Percentiles rank a stretch among this genome's conserved stretches.
Conservation (phyloP, 2,329 filamentous ascomycete species). For the Sphaerulina populicola region DNA sequence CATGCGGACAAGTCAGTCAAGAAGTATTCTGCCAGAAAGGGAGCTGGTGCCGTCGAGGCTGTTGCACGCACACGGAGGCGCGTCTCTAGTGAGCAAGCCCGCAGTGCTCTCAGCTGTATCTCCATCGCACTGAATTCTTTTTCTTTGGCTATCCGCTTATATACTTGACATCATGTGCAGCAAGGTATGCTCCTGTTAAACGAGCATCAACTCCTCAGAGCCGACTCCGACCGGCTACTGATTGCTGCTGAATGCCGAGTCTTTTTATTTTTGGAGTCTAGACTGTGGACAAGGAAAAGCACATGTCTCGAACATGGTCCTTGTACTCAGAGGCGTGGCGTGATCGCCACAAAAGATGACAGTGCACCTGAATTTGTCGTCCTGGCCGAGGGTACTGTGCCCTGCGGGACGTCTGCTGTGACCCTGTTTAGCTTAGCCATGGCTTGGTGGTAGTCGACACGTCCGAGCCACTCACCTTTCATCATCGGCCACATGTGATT, state of each 20-base stretch:
- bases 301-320: background rate
- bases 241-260: background rate
- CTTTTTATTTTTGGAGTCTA: background rate
- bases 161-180: background rate
- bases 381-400: background rate
- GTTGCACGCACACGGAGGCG: background rate
- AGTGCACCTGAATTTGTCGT: background rate
- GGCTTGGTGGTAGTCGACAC: background rate
- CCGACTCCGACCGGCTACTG: background rate
- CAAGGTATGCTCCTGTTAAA: background rate
- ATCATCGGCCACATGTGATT: too few relatives aligned
- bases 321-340: background rate
- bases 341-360: background rate
- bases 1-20: background rate
- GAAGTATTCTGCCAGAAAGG: too few relatives aligned
- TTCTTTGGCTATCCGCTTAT: background rate
- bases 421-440: background rate
- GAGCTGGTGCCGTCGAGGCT: background rate
- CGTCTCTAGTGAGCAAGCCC: background rate
- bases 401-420: background rate
- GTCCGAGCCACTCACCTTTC: background rate
- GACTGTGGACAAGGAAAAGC: background rate
- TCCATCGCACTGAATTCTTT: background rate
- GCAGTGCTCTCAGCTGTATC: background rate
- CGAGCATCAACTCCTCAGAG: background rate